Percentiles rank a stretch among this genome's conserved stretches.
phyloP scores from a whole-genome alignment of 2,329 filamentous ascomycete species.

The Berkeleyomyces rouxiae region DNA sequence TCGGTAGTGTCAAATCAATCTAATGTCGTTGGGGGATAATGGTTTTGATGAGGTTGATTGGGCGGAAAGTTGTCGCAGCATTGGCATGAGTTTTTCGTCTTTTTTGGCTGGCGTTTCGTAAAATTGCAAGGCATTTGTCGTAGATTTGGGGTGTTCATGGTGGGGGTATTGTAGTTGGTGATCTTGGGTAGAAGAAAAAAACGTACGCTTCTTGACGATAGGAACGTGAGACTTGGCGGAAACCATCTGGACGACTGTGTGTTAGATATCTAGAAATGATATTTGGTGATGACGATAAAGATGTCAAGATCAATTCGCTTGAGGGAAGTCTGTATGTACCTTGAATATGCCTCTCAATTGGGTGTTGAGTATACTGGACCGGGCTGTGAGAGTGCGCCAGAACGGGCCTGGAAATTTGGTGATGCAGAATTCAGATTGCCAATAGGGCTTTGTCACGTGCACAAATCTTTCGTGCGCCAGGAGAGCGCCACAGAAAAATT shows the following conservation, averaged over 20 bases:
- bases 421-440: slow-evolving; percentile 19
- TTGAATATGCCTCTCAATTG: slow-evolving; percentile 26
- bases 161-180: slow-evolving; percentile 11
- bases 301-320: slow-evolving; percentile 11
- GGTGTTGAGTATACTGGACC: slow-evolving; percentile 19
- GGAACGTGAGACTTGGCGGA: slow-evolving; percentile 98
- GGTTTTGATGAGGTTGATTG: not conserved
- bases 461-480: slow-evolving; percentile 14
- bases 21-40: not conserved
- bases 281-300: not conserved
- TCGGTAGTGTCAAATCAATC: not conserved
- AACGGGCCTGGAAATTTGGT: slow-evolving; percentile 23
- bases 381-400: slow-evolving; percentile 22
- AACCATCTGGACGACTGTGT: slow-evolving; percentile 55
- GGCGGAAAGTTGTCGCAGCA: not conserved
- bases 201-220: slow-evolving; percentile 99
- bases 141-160: slow-evolving; percentile 6
- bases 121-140: not conserved
- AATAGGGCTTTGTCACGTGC: slow-evolving; percentile 23
- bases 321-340: slow-evolving; percentile 20
- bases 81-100: not conserved
- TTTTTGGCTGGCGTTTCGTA: not conserved
- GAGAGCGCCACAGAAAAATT: slow-evolving; percentile 10
- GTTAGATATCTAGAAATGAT: slow-evolving; percentile 8
- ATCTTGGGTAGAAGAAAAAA: slow-evolving; percentile 9